These are phyloP conservation scores for Phytophthora idaei DNA, from an alignment of 352 stramenopile genomes.

Conservation along the genomic window DNA sequence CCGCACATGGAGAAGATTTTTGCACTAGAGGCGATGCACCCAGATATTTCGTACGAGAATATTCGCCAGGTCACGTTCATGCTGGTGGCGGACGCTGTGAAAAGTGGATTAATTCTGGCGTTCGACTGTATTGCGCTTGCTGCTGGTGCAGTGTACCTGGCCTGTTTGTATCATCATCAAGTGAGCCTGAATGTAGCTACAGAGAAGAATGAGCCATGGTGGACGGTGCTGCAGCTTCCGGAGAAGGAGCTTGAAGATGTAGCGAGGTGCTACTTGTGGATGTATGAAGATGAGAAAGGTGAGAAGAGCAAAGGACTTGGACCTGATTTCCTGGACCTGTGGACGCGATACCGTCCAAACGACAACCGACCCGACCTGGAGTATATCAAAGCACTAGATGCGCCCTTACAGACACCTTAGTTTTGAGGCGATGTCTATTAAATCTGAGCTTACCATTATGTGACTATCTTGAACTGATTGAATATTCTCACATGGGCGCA, in stretches of 20 bases:
- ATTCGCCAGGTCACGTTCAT: slow-evolving; percentile 58
- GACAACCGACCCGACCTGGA: slow-evolving; percentile 67
- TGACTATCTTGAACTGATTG: too few species aligned
- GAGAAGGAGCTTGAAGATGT: slow-evolving; percentile 65
- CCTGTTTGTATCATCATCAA: slow-evolving; percentile 65
- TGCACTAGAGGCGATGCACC: slow-evolving; percentile 61
- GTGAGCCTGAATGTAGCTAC: slow-evolving; percentile 64
- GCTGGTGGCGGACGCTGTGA: slow-evolving; percentile 66
- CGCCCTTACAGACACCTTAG: slow-evolving; percentile 43
- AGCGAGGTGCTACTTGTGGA: slow-evolving; percentile 61
- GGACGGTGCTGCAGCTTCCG: slow-evolving; percentile 58
- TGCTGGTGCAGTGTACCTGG: slow-evolving; percentile 70
- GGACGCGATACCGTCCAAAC: slow-evolving; percentile 53
- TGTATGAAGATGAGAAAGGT: slow-evolving; percentile 62
- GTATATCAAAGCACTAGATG: slow-evolving; percentile 64
- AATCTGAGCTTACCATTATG: slow-evolving; percentile 11
- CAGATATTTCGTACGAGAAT: slow-evolving; percentile 49
- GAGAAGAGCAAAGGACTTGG: slow-evolving; percentile 42
- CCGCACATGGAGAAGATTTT: slow-evolving; percentile 62
- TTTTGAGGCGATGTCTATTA: slow-evolving; percentile 26
- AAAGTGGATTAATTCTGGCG: slow-evolving; percentile 55
- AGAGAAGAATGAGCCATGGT: slow-evolving; percentile 72
- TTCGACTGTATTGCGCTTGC: slow-evolving; percentile 61
- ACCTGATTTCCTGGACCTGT: slow-evolving; percentile 56
- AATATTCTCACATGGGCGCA: background rate